phyloP scores from a whole-genome alignment of 257 asterid genomes.

The Verbascum thapsus region DNA sequence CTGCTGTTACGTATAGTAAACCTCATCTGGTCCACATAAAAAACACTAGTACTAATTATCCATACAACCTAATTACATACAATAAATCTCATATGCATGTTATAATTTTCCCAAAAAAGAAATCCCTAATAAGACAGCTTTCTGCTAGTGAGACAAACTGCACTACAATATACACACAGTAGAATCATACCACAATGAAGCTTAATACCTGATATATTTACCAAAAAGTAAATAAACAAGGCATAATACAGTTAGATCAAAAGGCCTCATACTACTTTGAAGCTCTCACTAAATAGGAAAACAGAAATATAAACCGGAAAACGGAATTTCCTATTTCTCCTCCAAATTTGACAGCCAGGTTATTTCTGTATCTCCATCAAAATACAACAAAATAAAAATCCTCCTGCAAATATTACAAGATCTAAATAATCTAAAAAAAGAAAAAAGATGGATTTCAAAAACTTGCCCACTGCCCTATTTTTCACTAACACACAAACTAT shows the following conservation, averaged over 20 bases:
- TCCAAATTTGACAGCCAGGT: conserved; percentile 50
- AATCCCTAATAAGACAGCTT: too few relatives aligned
- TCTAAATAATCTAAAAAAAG: conserved; percentile 50
- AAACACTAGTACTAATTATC: too few relatives aligned
- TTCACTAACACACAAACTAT: conserved; percentile 51
- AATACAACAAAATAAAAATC: conserved; percentile 82
- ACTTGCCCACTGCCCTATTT: conserved; percentile 50
- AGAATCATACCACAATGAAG: too few relatives aligned
- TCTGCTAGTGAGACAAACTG: too few relatives aligned
- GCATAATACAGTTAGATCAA: neutral
- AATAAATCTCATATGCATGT: too few relatives aligned
- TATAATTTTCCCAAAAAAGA: too few relatives aligned
- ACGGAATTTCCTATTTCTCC: conserved; percentile 36
- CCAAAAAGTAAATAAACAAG: neutral
- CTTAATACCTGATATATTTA: too few relatives aligned
- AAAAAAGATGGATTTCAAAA: conserved; percentile 31
- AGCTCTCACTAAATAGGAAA: conserved; percentile 14
- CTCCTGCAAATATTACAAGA: conserved; percentile 62
- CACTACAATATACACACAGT: too few relatives aligned
- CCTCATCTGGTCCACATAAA: too few relatives aligned
- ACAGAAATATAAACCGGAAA: conserved; percentile 15
- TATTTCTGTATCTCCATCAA: conserved; percentile 73
- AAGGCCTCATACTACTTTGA: conserved; percentile 14
- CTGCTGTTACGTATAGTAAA: too few relatives aligned
- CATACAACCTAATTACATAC: too few relatives aligned